phyloP scores from a whole-genome alignment of 1,284 basidiomycete species.

The Ganoderma meredithae region DNA sequence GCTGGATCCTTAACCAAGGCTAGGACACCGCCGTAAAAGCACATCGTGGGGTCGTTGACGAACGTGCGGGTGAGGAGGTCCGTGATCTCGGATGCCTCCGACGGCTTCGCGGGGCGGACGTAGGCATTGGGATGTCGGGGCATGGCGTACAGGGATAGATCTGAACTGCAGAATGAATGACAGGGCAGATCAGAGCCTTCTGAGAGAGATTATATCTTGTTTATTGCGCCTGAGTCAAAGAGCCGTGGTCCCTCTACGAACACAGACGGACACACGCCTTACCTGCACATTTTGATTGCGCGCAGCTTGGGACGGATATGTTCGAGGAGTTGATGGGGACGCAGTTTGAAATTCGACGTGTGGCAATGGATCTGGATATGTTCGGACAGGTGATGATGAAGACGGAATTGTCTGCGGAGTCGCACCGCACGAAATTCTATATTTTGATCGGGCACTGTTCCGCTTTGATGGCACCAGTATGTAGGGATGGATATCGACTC shows the following conservation, averaged over 20 bases:
- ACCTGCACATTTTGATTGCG: background rate
- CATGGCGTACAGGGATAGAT: background rate
- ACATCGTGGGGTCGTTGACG: constrained; percentile 6
- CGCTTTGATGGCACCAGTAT: too few relatives aligned
- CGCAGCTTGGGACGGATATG: background rate
- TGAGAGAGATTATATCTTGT: background rate
- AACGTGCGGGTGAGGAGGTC: constrained; percentile 5
- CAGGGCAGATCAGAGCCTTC: background rate
- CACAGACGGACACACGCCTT: background rate
- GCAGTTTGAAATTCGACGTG: background rate
- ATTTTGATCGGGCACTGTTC: too few relatives aligned
- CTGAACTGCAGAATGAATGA: background rate
- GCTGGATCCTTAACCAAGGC: background rate
- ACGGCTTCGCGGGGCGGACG: background rate
- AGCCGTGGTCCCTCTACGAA: background rate
- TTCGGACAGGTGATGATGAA: background rate
- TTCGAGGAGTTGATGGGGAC: background rate
- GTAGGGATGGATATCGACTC: too few relatives aligned
- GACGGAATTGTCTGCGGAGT: too few relatives aligned
- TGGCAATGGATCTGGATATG: background rate
- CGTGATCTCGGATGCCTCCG: background rate
- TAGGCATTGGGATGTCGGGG: constrained; percentile 4
- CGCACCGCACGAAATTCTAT: too few relatives aligned
- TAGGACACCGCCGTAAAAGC: background rate
- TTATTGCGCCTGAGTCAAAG: background rate